phyloP scores from a whole-genome alignment of 805 yeast species.

The Schizosaccharomyces cryophilus region DNA sequence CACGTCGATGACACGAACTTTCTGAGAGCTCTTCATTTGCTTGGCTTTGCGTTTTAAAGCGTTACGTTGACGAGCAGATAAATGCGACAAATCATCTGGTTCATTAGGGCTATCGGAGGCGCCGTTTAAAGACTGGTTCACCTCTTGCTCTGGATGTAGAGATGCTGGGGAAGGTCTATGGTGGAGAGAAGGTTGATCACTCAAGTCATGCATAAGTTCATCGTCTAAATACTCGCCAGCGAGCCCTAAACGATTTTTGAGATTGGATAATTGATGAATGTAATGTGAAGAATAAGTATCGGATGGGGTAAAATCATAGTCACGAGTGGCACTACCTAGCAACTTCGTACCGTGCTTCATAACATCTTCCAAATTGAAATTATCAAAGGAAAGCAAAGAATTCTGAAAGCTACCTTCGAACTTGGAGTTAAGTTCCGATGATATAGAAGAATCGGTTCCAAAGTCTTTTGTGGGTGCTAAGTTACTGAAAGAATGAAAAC shows the following conservation, averaged over 20 bases:
- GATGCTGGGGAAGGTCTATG: background rate
- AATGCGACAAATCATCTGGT: constrained; percentile 22
- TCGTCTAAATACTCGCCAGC: constrained; percentile 19
- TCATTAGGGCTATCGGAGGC: constrained; percentile 5
- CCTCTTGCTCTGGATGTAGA: background rate
- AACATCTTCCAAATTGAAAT: constrained; percentile 16
- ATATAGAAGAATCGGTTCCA: background rate
- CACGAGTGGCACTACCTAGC: constrained; percentile 37
- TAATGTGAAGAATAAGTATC: constrained; percentile 22
- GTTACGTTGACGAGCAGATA: constrained; percentile 49
- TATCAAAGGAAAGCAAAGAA: constrained; percentile 13
- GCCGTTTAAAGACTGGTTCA: constrained; percentile 6
- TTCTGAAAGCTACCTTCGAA: background rate
- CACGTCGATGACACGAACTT: constrained; percentile 15
- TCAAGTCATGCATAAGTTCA: constrained; percentile 10
- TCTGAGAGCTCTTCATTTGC: constrained; percentile 16
- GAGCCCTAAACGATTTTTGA: constrained; percentile 21
- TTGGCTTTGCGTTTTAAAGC: constrained; percentile 84
- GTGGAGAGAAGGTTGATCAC: constrained; percentile 12
- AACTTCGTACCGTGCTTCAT: constrained; percentile 22
- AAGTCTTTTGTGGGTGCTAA: background rate
- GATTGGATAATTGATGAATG: constrained; percentile 26
- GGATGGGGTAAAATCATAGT: constrained; percentile 18
- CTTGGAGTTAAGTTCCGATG: background rate
- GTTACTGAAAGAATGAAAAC: background rate